Percentiles rank a stretch among this genome's conserved stretches.
Evolutionary conservation across 2,329 filamentous ascomycete species (phyloP).

Genomic region (Colletotrichum sidae): DNA sequence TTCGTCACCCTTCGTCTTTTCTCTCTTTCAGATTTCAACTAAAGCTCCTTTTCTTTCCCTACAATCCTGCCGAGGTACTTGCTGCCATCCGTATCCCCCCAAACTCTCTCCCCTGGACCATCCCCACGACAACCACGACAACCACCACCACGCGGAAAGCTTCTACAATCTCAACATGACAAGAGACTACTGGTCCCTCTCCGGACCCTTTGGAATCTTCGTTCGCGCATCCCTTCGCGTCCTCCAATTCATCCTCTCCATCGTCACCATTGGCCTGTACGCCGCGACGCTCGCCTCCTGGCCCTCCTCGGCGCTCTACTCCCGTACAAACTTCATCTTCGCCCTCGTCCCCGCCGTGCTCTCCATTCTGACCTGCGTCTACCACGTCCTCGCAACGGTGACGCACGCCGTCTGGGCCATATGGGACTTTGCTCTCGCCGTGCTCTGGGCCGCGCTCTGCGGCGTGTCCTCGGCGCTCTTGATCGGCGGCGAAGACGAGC

Average conservation of each 20-base stretch:
- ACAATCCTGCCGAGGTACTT: not conserved
- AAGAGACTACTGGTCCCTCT: constrained; percentile 32
- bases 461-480: constrained; percentile 13
- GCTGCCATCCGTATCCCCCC: not conserved
- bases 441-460: constrained; percentile 33
- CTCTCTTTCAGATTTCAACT: not conserved
- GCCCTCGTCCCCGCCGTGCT: constrained; percentile 27
- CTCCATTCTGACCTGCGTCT: constrained; percentile 21
- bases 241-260: constrained; percentile 33
- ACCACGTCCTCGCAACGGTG: constrained; percentile 26
- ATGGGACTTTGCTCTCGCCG: constrained; percentile 28
- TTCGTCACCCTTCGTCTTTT: not conserved
- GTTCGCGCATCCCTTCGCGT: constrained; percentile 24
- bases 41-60: not conserved
- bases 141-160: not conserved
- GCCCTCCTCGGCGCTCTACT: not conserved
- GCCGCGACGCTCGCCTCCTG: constrained; percentile 26
- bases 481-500: not conserved
- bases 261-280: constrained; percentile 29
- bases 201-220: constrained; percentile 25
- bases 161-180: constrained; percentile 1
- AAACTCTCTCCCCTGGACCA: not conserved
- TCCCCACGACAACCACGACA: not conserved
- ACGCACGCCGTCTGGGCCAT: constrained; percentile 31
- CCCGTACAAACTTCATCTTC: constrained; percentile 22